Evolutionary conservation across 2,329 filamentous ascomycete species (phyloP), one percentile per base, ranked within the genome.

Genomic region (Allantophomopsis cytisporea): DNA sequence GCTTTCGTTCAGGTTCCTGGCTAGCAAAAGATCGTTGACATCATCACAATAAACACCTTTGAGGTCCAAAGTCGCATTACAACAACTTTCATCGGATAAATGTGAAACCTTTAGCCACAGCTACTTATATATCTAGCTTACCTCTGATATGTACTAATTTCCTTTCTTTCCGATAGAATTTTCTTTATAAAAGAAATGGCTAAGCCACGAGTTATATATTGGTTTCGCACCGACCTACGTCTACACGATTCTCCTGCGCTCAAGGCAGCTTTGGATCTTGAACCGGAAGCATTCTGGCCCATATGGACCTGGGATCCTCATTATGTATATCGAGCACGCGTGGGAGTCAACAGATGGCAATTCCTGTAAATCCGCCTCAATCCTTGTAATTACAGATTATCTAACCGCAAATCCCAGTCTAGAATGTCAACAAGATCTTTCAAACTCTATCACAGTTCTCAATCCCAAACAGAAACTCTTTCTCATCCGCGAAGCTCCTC

Each of bases 221-320:
- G 82, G 82, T 85, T 85, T 51, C 73, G 83, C 40, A 87, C 83
- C 5, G 83, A 87, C 54, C 64, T 87, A 10, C 76, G 83, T 15
- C 69, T 88, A 2, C 81, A 87, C 58, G 83, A 87, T 56, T 85
- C 80, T 1, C 81, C 81, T 7, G 81, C 80, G 1, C 63, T 88
- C 18, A 69, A 77, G 54, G 80, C 80, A 2, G 83, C 83, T 1
- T 59, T 88, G 7, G 77, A 81, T 42, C 64, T 87, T 6, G 65
- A 81, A 1, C 80, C 82, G 1, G 69, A 71, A 39, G 73, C 70
- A 15, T 62, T 88, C 18, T 87, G 80, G 64, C 82, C 81, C 1
- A 71, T 87, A 35, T 88, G 83, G 68, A 84, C 78, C 2, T 88
- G 81, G 80, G 82, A 86, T 54, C 81, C 81, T 41, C 80, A 87